phyloP scores from a whole-genome alignment of 208 protist genomes.

The Leishmania turanica region DNA sequence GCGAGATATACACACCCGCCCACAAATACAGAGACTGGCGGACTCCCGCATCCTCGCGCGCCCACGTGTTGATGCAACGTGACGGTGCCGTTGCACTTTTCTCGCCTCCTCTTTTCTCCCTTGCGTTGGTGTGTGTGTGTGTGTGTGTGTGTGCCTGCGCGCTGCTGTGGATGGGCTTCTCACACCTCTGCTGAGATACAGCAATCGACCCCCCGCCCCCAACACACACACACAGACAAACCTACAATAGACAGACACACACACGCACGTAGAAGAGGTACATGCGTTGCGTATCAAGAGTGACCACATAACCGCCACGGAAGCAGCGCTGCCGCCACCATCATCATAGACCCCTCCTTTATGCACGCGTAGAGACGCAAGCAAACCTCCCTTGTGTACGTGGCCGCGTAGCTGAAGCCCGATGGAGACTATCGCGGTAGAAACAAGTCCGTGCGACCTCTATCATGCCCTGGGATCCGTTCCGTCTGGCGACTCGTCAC shows the following conservation, averaged over 20 bases:
- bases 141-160: neutral
- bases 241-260: neutral
- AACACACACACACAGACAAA: neutral
- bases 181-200: neutral
- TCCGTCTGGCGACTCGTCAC: constrained; percentile 6
- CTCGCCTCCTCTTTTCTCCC: neutral
- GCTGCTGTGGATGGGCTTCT: neutral
- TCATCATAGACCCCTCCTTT: neutral
- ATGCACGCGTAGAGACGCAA: neutral
- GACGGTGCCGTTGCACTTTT: neutral
- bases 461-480: neutral
- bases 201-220: too few species aligned
- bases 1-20: neutral
- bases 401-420: neutral
- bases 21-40: neutral
- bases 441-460: constrained; percentile 16
- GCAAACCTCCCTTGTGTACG: neutral
- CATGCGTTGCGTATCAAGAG: neutral
- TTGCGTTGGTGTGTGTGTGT: neutral
- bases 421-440: constrained; percentile 17
- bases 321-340: neutral
- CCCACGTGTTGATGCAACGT: neutral
- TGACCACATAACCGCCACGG: neutral
- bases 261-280: neutral
- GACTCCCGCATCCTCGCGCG: neutral